Conservation (phyloP, 805 yeast species). For the Ogataea pilisensis region DNA sequence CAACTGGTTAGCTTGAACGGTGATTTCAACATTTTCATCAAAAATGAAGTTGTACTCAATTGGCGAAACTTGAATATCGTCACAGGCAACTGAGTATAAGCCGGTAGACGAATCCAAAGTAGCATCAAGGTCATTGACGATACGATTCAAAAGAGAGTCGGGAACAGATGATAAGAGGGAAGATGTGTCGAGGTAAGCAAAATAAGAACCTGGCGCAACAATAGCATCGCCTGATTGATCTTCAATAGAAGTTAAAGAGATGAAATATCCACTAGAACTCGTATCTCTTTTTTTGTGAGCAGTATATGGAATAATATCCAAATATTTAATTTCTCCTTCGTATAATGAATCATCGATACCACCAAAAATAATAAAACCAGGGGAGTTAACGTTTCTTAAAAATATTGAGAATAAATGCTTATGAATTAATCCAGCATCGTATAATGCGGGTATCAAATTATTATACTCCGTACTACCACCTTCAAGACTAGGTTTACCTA, state of each 20-base stretch:
- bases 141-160: constrained; percentile 12
- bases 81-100: constrained; percentile 22
- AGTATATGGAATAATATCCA: constrained; percentile 8
- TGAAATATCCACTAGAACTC: constrained; percentile 13
- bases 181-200: constrained; percentile 53
- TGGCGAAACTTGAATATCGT: constrained; percentile 10
- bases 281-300: constrained; percentile 6
- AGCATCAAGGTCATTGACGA: constrained; percentile 15
- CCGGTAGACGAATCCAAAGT: constrained; percentile 14
- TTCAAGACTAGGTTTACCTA: constrained; percentile 13
- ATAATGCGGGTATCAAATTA: constrained; percentile 22
- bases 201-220: constrained; percentile 7
- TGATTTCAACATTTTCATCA: constrained; percentile 17
- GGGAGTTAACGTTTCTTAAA: constrained; percentile 19
- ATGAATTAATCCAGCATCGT: constrained; percentile 25
- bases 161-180: constrained; percentile 51
- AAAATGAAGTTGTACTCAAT: constrained; percentile 12
- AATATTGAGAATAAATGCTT: constrained; percentile 27
- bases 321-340: constrained; percentile 19
- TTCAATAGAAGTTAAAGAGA: constrained; percentile 13
- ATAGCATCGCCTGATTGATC: constrained; percentile 10
- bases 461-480: constrained; percentile 10
- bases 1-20: constrained; percentile 19
- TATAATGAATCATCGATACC: constrained; percentile 29
- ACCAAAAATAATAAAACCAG: constrained; percentile 31